phyloP scores from a whole-genome alignment of 192 early-diverging fungal genomes.

The Coemansia erecta region DNA sequence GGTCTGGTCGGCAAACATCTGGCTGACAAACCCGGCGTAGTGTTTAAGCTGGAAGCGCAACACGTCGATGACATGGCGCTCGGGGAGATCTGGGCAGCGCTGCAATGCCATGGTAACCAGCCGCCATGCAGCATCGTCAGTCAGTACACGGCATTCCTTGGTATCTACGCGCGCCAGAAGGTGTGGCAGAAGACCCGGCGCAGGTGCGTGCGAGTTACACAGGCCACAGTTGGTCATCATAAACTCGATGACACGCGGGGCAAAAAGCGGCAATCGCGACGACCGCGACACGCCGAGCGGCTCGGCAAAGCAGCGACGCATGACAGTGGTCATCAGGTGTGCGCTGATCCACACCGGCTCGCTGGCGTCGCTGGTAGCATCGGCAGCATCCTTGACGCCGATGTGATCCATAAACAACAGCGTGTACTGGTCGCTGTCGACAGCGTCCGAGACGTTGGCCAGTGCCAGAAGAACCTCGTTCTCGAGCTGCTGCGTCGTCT shows the following conservation, averaged over 20 bases:
- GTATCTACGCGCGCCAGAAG: conserved; percentile 45
- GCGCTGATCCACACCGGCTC: conserved; percentile 46
- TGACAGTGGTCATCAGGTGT: conserved; percentile 53
- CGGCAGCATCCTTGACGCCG: conserved; percentile 17
- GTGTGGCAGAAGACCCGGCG: conserved; percentile 46
- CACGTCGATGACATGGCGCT: conserved; percentile 35
- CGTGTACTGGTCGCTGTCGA: conserved; percentile 50
- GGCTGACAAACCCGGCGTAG: conserved; percentile 20
- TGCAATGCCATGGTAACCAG: conserved; percentile 34
- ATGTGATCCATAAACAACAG: conserved; percentile 52
- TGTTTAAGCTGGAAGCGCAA: conserved; percentile 42
- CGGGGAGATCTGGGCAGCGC: conserved; percentile 48
- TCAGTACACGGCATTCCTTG: conserved; percentile 12
- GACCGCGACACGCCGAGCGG: conserved; percentile 48
- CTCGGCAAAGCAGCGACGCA: conserved; percentile 55
- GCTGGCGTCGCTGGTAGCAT: conserved; percentile 4
- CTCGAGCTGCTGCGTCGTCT: conserved; percentile 40
- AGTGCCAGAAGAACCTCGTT: conserved; percentile 48
- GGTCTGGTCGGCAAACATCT: conserved; percentile 25
- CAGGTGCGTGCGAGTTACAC: conserved; percentile 47
- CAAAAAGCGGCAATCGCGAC: conserved; percentile 49
- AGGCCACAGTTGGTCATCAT: conserved; percentile 51
- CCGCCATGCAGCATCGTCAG: conserved; percentile 36
- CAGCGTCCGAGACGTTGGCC: conserved; percentile 41
- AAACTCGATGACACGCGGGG: conserved; percentile 49